phyloP scores from a whole-genome alignment of 2,329 filamentous ascomycete genomes.

The Phoma sp. region DNA sequence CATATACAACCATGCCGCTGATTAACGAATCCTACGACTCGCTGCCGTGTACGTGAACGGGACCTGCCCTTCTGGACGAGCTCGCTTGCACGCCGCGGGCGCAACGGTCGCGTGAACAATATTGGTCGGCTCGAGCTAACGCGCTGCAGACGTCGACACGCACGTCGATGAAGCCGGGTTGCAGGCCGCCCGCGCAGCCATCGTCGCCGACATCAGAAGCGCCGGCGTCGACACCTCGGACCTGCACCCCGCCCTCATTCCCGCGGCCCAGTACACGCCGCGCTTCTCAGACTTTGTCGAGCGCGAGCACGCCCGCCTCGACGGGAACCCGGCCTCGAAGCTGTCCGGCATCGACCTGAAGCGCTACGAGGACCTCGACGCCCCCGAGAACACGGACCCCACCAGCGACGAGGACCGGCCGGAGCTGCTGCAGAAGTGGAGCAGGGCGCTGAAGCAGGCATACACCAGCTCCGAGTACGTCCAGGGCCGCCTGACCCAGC shows the following conservation, averaged over 20 bases:
- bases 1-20: slow-evolving; percentile 64
- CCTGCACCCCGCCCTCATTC: slow-evolving; percentile 67
- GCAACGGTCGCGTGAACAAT: slow-evolving; percentile 3
- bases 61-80: slow-evolving; percentile 45
- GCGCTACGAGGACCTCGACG: slow-evolving; percentile 82
- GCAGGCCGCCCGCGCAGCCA: slow-evolving; percentile 77
- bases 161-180: slow-evolving; percentile 71
- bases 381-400: slow-evolving; percentile 54
- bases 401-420: slow-evolving; percentile 48
- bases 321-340: slow-evolving; percentile 56
- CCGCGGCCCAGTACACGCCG: slow-evolving; percentile 55
- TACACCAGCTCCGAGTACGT: slow-evolving; percentile 68
- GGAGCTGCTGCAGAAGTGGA: slow-evolving; percentile 57
- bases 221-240: slow-evolving; percentile 54
- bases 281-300: slow-evolving; percentile 71
- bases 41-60: slow-evolving; percentile 72
- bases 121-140: slow-evolving; percentile 22
- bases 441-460: slow-evolving; percentile 60
- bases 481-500: slow-evolving; percentile 63
- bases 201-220: slow-evolving; percentile 72
- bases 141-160: slow-evolving; percentile 76
- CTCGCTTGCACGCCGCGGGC: slow-evolving; percentile 64
- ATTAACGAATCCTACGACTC: slow-evolving; percentile 78
- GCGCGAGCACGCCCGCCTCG: slow-evolving; percentile 73
- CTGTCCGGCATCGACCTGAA: slow-evolving; percentile 73